Evolutionary conservation across 257 asterid species (phyloP).

Genomic region (Solanum corneliomulleri): DNA sequence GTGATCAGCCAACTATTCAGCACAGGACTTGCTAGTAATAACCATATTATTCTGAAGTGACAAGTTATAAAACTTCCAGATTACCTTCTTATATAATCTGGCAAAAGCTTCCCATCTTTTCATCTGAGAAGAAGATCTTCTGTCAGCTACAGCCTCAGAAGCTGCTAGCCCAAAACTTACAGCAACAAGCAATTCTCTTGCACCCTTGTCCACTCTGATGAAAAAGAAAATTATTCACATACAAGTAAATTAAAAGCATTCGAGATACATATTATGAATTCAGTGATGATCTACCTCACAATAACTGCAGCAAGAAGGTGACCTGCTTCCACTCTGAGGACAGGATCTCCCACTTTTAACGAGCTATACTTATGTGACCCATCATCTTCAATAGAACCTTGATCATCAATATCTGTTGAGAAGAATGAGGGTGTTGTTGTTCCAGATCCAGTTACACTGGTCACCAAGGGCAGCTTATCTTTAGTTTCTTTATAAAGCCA

Average conservation of each 20-base stretch:
- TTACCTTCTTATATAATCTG: slow-evolving; percentile 76
- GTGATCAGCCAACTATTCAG: background rate
- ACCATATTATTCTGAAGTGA: background rate
- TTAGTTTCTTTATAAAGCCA: slow-evolving; percentile 96
- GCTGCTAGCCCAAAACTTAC: slow-evolving; percentile 77
- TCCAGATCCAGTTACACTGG: slow-evolving; percentile 32
- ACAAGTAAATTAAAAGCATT: slow-evolving; percentile 2
- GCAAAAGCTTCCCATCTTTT: slow-evolving; percentile 94
- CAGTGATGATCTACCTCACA: slow-evolving; percentile 47
- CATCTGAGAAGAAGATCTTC: slow-evolving; percentile 68
- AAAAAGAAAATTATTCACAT: slow-evolving; percentile 10
- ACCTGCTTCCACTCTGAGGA: slow-evolving; percentile 92
- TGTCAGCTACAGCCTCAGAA: slow-evolving; percentile 78
- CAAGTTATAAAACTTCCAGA: background rate
- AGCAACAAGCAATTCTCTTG: slow-evolving; percentile 93
- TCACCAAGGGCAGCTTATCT: slow-evolving; percentile 41
- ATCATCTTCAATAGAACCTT: slow-evolving; percentile 39
- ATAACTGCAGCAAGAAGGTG: slow-evolving; percentile 91
- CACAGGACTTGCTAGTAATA: background rate
- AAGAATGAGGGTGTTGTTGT: slow-evolving; percentile 23
- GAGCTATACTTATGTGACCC: slow-evolving; percentile 38
- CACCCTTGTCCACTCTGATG: slow-evolving; percentile 64
- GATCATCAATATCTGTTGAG: slow-evolving; percentile 45
- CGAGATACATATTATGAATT: background rate
- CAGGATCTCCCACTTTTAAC: slow-evolving; percentile 88